Percentiles rank a stretch among this genome's conserved stretches.
These are phyloP conservation scores for Nicotiana tabacum DNA, from an alignment of 257 asterid genomes.

Conservation along the genomic window DNA sequence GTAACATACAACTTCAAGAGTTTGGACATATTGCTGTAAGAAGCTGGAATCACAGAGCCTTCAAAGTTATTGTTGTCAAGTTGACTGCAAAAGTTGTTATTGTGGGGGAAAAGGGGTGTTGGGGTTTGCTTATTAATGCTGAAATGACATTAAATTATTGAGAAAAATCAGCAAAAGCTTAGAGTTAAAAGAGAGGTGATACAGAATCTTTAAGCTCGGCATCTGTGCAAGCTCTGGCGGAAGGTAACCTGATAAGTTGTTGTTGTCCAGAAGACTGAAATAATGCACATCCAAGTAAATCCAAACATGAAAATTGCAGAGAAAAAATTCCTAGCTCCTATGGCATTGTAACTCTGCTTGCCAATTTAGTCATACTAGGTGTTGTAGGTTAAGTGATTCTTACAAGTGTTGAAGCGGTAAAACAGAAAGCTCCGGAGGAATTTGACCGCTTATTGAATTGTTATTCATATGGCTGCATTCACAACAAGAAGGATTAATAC, in stretches of 20 bases:
- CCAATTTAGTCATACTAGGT: neutral
- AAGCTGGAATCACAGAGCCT: conserved; percentile 57
- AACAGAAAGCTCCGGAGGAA: conserved; percentile 70
- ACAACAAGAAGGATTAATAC: conserved; percentile 9
- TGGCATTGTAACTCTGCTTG: neutral
- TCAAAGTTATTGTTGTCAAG: conserved; percentile 77
- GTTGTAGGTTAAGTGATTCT: conserved; percentile 26
- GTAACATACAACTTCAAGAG: conserved; percentile 71
- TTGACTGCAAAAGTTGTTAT: conserved; percentile 51
- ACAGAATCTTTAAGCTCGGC: conserved; percentile 69
- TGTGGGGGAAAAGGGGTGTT: neutral
- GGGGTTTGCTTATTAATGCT: neutral
- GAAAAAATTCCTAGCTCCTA: neutral
- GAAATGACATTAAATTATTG: neutral
- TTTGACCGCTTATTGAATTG: conserved; percentile 87
- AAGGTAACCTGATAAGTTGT: conserved; percentile 84
- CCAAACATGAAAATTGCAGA: neutral
- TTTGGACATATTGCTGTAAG: conserved; percentile 60
- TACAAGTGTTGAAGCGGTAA: conserved; percentile 97
- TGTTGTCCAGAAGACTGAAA: conserved; percentile 92
- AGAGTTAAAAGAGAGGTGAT: conserved; percentile 16
- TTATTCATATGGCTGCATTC: conserved; percentile 94
- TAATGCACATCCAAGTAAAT: neutral
- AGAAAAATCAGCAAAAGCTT: conserved; percentile 1
- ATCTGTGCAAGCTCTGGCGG: conserved; percentile 69